Evolutionary conservation across 2,329 filamentous ascomycete species (phyloP).

Genomic region (Scedosporium aurantiacum): DNA sequence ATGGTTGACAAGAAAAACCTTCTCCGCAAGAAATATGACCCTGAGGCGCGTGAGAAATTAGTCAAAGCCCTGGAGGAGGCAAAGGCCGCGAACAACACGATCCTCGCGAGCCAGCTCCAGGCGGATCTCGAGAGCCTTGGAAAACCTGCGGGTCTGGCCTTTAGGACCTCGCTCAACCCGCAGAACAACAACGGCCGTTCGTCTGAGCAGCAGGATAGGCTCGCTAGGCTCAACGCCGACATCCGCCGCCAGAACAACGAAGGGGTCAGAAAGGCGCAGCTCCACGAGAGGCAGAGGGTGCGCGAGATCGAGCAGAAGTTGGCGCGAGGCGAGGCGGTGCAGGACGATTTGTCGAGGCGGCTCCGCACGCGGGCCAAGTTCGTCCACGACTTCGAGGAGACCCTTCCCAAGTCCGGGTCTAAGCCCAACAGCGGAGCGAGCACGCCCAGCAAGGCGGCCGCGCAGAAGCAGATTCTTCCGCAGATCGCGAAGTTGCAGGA

Average conservation of each 20-base stretch:
- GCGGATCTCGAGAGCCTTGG: constrained; percentile 53
- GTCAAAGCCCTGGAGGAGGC: constrained; percentile 57
- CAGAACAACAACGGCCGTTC: constrained; percentile 44
- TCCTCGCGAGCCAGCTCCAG: constrained; percentile 41
- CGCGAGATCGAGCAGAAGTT: constrained; percentile 50
- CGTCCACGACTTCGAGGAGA: constrained; percentile 49
- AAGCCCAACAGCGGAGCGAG: constrained; percentile 33
- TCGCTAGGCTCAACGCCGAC: constrained; percentile 72
- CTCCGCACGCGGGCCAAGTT: constrained; percentile 58
- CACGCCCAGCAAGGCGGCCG: constrained; percentile 33
- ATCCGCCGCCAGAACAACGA: constrained; percentile 81
- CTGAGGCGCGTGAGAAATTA: constrained; percentile 57
- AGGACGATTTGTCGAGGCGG: constrained; percentile 49
- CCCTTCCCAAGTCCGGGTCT: constrained; percentile 36
- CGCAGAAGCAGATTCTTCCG: constrained; percentile 33
- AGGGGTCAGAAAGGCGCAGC: constrained; percentile 78
- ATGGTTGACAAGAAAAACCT: constrained; percentile 63
- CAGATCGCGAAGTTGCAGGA: constrained; percentile 43
- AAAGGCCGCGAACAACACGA: constrained; percentile 49
- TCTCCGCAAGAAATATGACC: constrained; percentile 54
- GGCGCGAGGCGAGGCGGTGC: constrained; percentile 50
- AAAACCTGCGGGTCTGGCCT: constrained; percentile 57
- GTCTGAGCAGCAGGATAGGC: constrained; percentile 63
- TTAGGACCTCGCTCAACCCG: constrained; percentile 50
- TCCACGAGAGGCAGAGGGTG: constrained; percentile 61